These are phyloP conservation scores for Pinus tabuliformis DNA, from an alignment of 75 land plant species.

Conservation along the genomic window DNA sequence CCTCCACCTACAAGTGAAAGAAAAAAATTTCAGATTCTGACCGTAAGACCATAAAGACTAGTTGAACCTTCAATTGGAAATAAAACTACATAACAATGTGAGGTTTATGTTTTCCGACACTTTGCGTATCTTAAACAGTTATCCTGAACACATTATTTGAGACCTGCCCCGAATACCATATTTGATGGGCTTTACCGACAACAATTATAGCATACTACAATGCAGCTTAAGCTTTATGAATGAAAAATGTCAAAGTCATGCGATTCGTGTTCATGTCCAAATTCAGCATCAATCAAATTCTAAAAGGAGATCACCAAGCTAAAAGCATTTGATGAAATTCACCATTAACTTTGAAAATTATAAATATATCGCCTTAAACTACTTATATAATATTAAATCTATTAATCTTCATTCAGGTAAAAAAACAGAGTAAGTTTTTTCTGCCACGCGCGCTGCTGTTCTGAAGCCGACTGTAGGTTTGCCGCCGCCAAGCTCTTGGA, in stretches of 20 bases:
- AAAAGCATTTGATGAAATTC: too few relatives aligned
- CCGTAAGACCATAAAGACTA: not conserved
- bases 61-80: not conserved
- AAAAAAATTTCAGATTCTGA: not conserved
- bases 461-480: too few relatives aligned
- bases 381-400: too few relatives aligned
- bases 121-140: not conserved
- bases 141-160: not conserved
- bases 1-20: slow-evolving; percentile 27
- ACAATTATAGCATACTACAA: not conserved
- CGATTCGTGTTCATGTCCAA: too few relatives aligned
- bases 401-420: too few relatives aligned
- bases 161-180: not conserved
- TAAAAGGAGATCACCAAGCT: too few relatives aligned
- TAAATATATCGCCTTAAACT: too few relatives aligned
- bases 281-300: too few relatives aligned
- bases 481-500: too few relatives aligned
- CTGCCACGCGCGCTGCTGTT: too few relatives aligned
- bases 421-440: too few relatives aligned
- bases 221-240: not conserved
- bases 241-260: not conserved
- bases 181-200: not conserved
- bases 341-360: too few relatives aligned
- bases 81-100: not conserved
- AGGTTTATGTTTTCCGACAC: not conserved